phyloP scores from a whole-genome alignment of 2,329 filamentous ascomycete species.

The Penicillium sp. region DNA sequence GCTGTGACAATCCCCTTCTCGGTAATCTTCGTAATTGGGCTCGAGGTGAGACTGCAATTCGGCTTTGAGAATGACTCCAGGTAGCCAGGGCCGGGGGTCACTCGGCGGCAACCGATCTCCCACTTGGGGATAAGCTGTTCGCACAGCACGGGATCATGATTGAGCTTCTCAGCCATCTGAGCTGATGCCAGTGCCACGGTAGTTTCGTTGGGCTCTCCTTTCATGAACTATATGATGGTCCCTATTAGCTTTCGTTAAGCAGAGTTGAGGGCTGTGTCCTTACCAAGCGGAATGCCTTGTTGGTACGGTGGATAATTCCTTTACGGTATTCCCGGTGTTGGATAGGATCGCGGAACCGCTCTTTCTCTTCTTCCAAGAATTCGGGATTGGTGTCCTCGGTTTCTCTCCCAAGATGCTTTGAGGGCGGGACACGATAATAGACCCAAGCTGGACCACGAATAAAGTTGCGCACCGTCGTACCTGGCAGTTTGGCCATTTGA shows the following conservation, averaged over 20 bases:
- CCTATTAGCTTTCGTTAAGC: not conserved
- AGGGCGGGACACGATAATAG: slow-evolving; percentile 14
- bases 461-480: slow-evolving; percentile 30
- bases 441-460: slow-evolving; percentile 33
- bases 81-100: slow-evolving; percentile 28
- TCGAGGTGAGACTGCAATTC: slow-evolving; percentile 11
- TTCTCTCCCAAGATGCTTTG: not conserved
- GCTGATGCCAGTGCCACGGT: not conserved
- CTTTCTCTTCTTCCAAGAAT: slow-evolving; percentile 28
- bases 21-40: slow-evolving; percentile 9
- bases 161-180: not conserved
- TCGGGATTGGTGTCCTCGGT: slow-evolving; percentile 22
- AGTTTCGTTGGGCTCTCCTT: not conserved
- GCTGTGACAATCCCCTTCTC: slow-evolving; percentile 19
- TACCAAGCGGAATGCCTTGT: slow-evolving; percentile 1
- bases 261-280: not conserved
- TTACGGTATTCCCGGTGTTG: not conserved
- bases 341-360: not conserved
- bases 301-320: slow-evolving; percentile 2
- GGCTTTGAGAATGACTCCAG: slow-evolving; percentile 24
- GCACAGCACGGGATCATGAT: slow-evolving; percentile 13
- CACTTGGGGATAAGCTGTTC: slow-evolving; percentile 27
- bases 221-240: not conserved
- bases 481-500: slow-evolving; percentile 18
- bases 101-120: slow-evolving; percentile 26